Percentiles rank a stretch among this genome's conserved stretches.
Conservation (phyloP, 306 rosid species). For the Morella rubra region DNA sequence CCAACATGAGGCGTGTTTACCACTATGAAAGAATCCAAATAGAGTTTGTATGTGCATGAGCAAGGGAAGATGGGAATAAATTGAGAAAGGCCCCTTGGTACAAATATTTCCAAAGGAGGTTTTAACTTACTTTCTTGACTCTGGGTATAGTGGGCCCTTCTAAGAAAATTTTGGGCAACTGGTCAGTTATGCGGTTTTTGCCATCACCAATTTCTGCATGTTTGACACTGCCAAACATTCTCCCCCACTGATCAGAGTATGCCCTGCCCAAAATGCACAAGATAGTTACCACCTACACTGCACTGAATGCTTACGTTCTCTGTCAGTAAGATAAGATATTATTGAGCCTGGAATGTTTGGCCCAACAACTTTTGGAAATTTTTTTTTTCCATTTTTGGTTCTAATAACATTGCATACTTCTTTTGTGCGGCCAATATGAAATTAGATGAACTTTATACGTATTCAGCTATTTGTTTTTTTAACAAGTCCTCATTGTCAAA, state of each 20-base stretch:
- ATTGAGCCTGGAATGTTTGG: background rate
- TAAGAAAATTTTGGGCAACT: background rate
- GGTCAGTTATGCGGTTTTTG: background rate
- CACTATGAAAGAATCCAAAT: background rate
- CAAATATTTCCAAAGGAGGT: background rate
- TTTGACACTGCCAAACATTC: no score
- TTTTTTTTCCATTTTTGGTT: background rate
- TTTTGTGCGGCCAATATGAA: background rate
- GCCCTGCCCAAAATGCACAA: no score
- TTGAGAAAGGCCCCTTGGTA: background rate
- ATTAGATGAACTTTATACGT: background rate
- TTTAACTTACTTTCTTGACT: background rate
- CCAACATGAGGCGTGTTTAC: background rate
- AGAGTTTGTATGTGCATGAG: background rate
- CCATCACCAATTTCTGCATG: background rate
- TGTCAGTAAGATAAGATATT: background rate
- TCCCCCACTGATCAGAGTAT: no score
- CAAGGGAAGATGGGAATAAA: no score
- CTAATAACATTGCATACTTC: background rate
- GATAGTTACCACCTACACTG: background rate
- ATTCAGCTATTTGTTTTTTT: constrained; percentile 19
- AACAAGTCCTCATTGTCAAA: constrained; percentile 11
- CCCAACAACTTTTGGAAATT: background rate
- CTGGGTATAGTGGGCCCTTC: background rate
- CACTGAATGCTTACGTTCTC: background rate